Evolutionary conservation across 2,329 filamentous ascomycete species (phyloP).

Genomic region (Stachybotrys chartarum): DNA sequence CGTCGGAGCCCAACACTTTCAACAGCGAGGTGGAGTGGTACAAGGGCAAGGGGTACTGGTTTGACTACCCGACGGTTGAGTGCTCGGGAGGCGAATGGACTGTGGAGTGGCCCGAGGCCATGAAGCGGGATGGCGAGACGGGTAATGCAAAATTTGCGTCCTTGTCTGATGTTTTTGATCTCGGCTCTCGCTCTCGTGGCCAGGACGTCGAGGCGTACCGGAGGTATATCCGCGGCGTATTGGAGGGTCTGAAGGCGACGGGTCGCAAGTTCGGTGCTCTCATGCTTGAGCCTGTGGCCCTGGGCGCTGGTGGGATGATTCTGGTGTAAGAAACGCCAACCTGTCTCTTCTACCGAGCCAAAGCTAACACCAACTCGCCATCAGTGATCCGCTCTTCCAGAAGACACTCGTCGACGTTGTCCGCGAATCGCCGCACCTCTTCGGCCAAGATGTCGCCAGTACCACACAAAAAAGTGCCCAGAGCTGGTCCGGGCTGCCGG

Average conservation of each 20-base stretch:
- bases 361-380: constrained; percentile 5
- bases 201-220: constrained; percentile 47
- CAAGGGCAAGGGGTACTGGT: constrained; percentile 69
- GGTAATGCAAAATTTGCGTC: constrained; percentile 33
- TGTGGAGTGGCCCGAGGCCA: constrained; percentile 45
- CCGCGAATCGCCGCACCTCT: constrained; percentile 50
- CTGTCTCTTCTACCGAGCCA: constrained; percentile 6
- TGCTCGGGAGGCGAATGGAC: constrained; percentile 61
- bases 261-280: constrained; percentile 68
- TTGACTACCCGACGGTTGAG: constrained; percentile 68
- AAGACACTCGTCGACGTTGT: constrained; percentile 60
- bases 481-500: constrained; percentile 65
- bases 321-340: constrained; percentile 50
- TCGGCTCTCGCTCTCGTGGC: constrained; percentile 38
- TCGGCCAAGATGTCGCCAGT: constrained; percentile 24
- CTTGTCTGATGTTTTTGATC: constrained; percentile 53
- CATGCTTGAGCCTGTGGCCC: constrained; percentile 71
- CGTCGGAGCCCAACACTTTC: constrained; percentile 66
- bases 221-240: constrained; percentile 46
- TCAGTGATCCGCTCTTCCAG: constrained; percentile 75
- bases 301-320: constrained; percentile 79
- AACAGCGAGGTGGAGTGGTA: constrained; percentile 89
- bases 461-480: constrained; percentile 10
- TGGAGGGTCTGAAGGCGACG: constrained; percentile 44
- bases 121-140: constrained; percentile 38